Base-by-base conservation (phyloP, 208 protist species). In the Giardia muris region DNA sequence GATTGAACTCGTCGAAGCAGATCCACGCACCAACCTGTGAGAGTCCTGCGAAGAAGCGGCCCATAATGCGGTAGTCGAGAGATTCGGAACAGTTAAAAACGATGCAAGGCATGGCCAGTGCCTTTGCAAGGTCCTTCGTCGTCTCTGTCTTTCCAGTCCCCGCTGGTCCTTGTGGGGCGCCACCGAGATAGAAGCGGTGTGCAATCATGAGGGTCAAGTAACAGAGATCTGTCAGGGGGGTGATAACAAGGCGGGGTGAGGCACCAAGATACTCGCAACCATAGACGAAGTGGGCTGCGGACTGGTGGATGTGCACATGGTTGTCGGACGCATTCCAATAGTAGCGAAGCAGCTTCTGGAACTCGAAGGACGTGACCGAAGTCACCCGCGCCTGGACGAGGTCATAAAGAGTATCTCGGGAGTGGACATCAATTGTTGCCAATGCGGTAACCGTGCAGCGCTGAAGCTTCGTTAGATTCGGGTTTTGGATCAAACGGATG, bases 181-280 rank as follows among this genome's bases (percentile, higher is more conserved):
- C 97, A 89, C 97, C 97, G 2, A 98, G 95, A 76, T 97, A 95
- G 47, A 98, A 93, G 94, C 97, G 96, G 45, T 98, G 93, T 0
- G 97, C 97, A 43, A 96, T 96, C 3, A 98, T 99, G 46, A 99
- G 94, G 57, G 97, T 99, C 96, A 99, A 98, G 95, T 98, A 98
- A 96, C 97, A 98, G 67, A 98, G 95, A 93, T 99, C 98, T n/a
- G 98, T 99, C 89, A 99, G 95, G 48, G 98, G 98, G 2, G 98
- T 99, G 94, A 99, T 99, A 91, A 99, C 98, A 42, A 99, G 97
- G 43, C 98, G 96, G 44, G 97, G 97, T 93, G 98, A 98, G 39
- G 98, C 95, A 47, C 98, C 98, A 96, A 99, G 98, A 95, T 98
- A 99, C 95, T 99, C 98, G 94, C 98, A 99, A 87, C 97, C 97